Conservation (phyloP, 495 filamentous ascomycete genomes). For the Aspergillus sclerotioniger region DNA sequence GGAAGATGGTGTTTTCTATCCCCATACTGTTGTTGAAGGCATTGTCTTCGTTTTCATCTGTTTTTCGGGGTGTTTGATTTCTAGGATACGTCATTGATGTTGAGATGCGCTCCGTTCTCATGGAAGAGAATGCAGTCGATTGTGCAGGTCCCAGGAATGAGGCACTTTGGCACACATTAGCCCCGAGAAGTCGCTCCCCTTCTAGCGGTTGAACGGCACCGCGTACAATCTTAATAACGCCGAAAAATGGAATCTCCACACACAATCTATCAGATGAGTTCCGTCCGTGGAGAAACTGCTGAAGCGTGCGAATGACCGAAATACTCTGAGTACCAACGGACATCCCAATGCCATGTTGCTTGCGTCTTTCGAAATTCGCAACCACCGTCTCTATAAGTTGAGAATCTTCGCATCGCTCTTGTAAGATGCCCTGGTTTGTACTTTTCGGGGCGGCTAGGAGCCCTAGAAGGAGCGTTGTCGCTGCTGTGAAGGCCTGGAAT, state of each 20-base stretch:
- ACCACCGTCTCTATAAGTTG: neutral
- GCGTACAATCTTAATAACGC: conserved; percentile 1
- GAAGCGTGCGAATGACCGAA: neutral
- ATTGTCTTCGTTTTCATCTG: neutral
- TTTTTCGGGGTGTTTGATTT: neutral
- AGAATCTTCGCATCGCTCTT: neutral
- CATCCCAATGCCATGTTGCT: neutral
- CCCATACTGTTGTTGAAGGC: neutral
- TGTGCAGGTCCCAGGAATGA: neutral
- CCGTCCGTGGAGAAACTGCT: neutral
- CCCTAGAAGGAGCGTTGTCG: no score
- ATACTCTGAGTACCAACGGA: neutral
- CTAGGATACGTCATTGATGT: neutral
- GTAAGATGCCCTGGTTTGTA: neutral
- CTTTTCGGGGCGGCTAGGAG: neutral
- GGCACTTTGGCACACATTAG: neutral
- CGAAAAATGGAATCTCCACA: neutral
- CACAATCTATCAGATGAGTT: neutral
- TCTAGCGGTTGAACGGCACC: neutral
- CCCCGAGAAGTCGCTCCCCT: neutral
- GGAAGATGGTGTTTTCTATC: neutral
- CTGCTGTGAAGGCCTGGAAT: no score
- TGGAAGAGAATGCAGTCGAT: neutral
- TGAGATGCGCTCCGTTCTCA: neutral
- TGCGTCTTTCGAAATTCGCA: neutral